Percentiles rank a stretch among this genome's conserved stretches.
Conservation (phyloP, 1,139 yeast species). For the Scheffersomyces quercinus region DNA sequence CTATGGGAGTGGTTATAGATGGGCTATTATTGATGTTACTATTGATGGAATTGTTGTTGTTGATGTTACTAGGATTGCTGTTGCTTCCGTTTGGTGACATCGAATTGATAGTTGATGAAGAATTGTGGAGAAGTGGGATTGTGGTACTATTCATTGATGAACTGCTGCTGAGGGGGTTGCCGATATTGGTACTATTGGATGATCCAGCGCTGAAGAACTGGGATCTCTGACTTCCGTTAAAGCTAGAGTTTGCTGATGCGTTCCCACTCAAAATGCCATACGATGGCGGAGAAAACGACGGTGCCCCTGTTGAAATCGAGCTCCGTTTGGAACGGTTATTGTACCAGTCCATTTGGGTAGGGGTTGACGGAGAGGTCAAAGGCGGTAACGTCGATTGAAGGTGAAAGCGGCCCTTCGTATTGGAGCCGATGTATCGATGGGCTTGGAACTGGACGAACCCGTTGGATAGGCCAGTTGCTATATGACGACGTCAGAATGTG, state of each 20-base stretch:
- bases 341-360: slow-evolving; percentile 11
- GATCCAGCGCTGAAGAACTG: no score
- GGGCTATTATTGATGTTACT: background rate
- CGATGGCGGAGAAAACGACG: slow-evolving; percentile 7
- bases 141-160: no score
- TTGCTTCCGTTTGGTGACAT: background rate
- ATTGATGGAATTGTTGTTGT: background rate
- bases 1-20: slow-evolving; percentile 7
- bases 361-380: background rate
- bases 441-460: no score
- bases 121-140: background rate
- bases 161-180: no score
- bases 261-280: slow-evolving; percentile 1
- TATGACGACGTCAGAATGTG: no score
- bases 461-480: no score
- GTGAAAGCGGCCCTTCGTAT: no score
- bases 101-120: slow-evolving; percentile 3
- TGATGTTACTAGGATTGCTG: background rate
- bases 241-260: no score
- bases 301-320: slow-evolving; percentile 2
- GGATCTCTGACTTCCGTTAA: no score
- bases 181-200: no score
- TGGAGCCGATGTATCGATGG: no score
- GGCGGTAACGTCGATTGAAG: no score
- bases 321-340: slow-evolving; percentile 1